phyloP scores from a whole-genome alignment of 108 stramenopile genomes.

The Cyclotella kingstonii region DNA sequence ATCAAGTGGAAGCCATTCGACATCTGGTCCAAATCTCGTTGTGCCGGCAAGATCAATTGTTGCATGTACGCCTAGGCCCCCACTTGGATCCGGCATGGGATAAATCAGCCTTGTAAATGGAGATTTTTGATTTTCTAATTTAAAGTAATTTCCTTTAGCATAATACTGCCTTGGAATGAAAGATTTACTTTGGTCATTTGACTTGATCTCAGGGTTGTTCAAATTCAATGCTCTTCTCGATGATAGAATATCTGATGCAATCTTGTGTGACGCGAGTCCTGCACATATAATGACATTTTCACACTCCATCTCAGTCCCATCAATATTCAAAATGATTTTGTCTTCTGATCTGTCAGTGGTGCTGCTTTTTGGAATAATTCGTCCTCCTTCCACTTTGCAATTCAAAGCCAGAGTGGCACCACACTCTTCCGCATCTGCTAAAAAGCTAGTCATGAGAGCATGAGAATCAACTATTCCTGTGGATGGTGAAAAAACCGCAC shows the following conservation, averaged over 20 bases:
- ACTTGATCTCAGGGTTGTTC: background rate
- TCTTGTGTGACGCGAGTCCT: slow-evolving; percentile 59
- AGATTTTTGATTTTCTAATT: slow-evolving; percentile 48
- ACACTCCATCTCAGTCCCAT: slow-evolving; percentile 56
- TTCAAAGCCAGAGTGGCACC: slow-evolving; percentile 60
- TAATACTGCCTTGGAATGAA: slow-evolving; percentile 66
- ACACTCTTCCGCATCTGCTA: slow-evolving; percentile 71
- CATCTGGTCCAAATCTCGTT: slow-evolving; percentile 83
- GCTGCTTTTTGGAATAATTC: slow-evolving; percentile 4
- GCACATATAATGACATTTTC: slow-evolving; percentile 66
- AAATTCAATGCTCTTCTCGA: background rate
- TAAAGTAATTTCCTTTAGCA: slow-evolving; percentile 85
- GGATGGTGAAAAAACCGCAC: slow-evolving; percentile 75
- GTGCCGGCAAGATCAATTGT: slow-evolving; percentile 68
- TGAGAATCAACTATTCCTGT: slow-evolving; percentile 84
- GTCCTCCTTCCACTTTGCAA: slow-evolving; percentile 52
- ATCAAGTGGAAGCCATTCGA: slow-evolving; percentile 67
- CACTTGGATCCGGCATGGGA: slow-evolving; percentile 73
- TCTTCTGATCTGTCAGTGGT: too few species aligned
- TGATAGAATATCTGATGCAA: slow-evolving; percentile 48
- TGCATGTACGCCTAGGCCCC: slow-evolving; percentile 85
- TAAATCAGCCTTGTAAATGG: slow-evolving; percentile 80
- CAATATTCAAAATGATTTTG: slow-evolving; percentile 39
- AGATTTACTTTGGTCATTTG: background rate
- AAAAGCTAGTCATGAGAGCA: slow-evolving; percentile 55